Evolutionary conservation across 192 early-diverging fungal genomes (phyloP), one percentile per base, ranked within the genome.

Genomic region (Coemansia sp.): DNA sequence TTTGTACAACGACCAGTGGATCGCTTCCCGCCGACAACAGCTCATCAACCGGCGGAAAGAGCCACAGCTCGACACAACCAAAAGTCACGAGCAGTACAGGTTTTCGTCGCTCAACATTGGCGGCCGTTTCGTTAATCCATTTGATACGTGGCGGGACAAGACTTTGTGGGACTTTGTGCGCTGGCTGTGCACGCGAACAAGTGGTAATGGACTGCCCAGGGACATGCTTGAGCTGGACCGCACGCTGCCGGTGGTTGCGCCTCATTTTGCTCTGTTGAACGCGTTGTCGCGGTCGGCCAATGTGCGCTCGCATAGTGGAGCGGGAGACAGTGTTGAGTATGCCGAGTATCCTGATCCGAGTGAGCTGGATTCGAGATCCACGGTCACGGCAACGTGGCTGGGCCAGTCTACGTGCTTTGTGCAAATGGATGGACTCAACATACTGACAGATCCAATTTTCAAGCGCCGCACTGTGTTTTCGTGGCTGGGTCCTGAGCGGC

Each of bases 361-460:
- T 15, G 20, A 60, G 23, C 36, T 84, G 31, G 59, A 66, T 34
- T 17, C 20, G 4, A 55, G 59, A 26, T 21, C 21, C 4, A 54
- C 57, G 7, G 31, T 80, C 22, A 70, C 71, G 7, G 71, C 62
- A 15, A 86, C 82, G 2, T 87, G 87, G 88, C 60, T 89, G 9
- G 85, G 83, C 19, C 86, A 86, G 55, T 88, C 92, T 0, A 85
- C 87, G 28, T 83, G 88, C 22, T 71, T 92, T 62, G 78, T 92
- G 21, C 86, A 87, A 59, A 59, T 90, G 9, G 83, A 86, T 20
- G 86, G 88, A 9, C 74, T 91, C 42, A 91, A 90, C 68, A 79
- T 94, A 20, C 65, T 94, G 42, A 89, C 85, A 21, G 92, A 94
- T 62, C 92, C 92, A 5, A 82, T 88, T 51, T 90, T 89, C 15